These are phyloP conservation scores for Bruguiera parviflora DNA, from an alignment of 345 rosid genomes.

Conservation along the genomic window DNA sequence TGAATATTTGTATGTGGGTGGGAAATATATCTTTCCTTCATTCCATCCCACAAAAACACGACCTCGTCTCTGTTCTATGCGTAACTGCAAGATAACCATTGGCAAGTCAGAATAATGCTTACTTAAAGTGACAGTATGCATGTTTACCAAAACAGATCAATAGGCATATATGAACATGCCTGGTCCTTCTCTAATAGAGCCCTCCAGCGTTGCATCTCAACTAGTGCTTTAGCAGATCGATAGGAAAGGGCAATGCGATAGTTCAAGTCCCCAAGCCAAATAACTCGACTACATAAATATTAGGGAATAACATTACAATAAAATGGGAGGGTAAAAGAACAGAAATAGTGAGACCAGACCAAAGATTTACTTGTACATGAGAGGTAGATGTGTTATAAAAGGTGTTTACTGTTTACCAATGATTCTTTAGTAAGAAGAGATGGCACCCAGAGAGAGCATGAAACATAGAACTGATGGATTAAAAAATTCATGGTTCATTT, in stretches of 20 bases:
- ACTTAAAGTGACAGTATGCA: neutral
- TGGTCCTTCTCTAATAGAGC: slow-evolving; percentile 92
- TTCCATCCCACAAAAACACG: slow-evolving; percentile 88
- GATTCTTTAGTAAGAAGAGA: neutral
- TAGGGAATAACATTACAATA: slow-evolving; percentile 3
- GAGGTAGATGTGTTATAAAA: neutral
- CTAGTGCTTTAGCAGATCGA: slow-evolving; percentile 96
- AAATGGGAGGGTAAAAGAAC: neutral
- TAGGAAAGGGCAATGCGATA: slow-evolving; percentile 93
- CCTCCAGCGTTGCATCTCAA: slow-evolving; percentile 99
- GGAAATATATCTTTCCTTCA: slow-evolving; percentile 95
- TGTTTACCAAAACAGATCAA: too few species aligned
- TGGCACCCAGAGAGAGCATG: neutral
- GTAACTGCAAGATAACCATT: slow-evolving; percentile 47
- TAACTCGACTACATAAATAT: slow-evolving; percentile 60
- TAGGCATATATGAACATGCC: slow-evolving; percentile 38
- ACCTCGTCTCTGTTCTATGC: slow-evolving; percentile 85
- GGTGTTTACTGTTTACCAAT: neutral
- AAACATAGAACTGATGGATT: neutral
- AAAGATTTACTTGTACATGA: neutral
- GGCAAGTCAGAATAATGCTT: slow-evolving; percentile 21
- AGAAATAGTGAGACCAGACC: neutral
- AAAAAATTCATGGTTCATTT: neutral
- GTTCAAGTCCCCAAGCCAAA: slow-evolving; percentile 98
- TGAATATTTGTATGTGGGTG: slow-evolving; percentile 98